These are phyloP conservation scores for Wickerhamomyces kurtzmanii DNA, from an alignment of 805 yeast species.

Conservation along the genomic window DNA sequence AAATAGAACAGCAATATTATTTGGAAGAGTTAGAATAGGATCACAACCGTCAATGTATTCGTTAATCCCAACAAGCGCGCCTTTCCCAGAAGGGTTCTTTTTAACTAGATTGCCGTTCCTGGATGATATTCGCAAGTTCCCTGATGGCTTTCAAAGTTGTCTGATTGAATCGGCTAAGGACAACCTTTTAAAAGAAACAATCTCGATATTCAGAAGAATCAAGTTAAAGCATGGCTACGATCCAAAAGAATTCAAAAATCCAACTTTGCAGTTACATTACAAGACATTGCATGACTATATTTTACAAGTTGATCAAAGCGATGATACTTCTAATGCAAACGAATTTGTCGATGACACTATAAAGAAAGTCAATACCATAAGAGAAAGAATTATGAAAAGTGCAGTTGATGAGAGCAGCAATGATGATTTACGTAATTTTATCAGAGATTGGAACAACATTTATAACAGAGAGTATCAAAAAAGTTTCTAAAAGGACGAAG, in stretches of 20 bases:
- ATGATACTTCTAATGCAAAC: constrained; percentile 2
- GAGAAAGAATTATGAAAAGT: constrained; percentile 18
- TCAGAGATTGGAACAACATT: constrained; percentile 22
- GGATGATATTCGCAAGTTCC: constrained; percentile 66
- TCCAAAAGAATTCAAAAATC: constrained; percentile 54
- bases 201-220: constrained; percentile 23
- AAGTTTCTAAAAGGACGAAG: too few relatives aligned
- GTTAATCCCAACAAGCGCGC: constrained; percentile 39
- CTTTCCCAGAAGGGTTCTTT: constrained; percentile 65
- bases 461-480: constrained; percentile 12
- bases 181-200: constrained; percentile 10
- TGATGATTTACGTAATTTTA: constrained; percentile 13
- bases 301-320: constrained; percentile 37
- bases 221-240: constrained; percentile 36
- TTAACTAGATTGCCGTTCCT: constrained; percentile 60
- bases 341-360: constrained; percentile 23
- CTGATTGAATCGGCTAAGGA: not conserved
- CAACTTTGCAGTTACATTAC: constrained; percentile 59
- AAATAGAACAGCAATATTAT: constrained; percentile 53
- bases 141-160: constrained; percentile 21
- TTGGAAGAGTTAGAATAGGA: constrained; percentile 52
- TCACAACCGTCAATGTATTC: constrained; percentile 50
- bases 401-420: constrained; percentile 13
- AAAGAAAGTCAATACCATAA: constrained; percentile 16
- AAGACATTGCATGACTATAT: constrained; percentile 54